Base-by-base conservation (phyloP, 495 filamentous ascomycete genomes). In the Bathelium albidoporum region DNA sequence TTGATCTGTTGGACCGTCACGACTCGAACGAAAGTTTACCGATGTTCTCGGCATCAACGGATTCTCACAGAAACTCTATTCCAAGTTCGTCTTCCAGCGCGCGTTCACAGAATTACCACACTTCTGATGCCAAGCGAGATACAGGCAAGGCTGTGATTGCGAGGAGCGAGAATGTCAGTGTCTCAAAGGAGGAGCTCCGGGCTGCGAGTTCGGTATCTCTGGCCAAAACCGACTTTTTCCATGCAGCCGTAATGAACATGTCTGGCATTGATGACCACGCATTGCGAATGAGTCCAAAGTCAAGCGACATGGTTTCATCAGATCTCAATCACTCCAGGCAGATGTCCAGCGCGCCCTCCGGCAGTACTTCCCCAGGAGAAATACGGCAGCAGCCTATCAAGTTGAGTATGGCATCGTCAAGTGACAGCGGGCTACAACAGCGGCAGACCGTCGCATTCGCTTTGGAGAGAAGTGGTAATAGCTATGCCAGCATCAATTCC, bases 21-120 rank as follows among this genome's bases (percentile, higher is more conserved):
- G 85, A 91, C 65, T 95, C 90, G 1, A 82, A 85, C 26, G 90
- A 93, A 64, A 91, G 88, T 67, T 90, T 90, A 66, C 83, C 87
- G 34, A 84, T 94, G 78, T 90, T 95, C 71, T 91, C 87, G n/a
- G 81, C 86, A 9, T 91, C 89, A 1, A 84, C 85, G 14, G 82
- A 85, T 20, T 73, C 71, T 20, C 59, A 61, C 20, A 66, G 58
- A 20, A 53, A 53, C 31, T 75, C 73, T n/a, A 66, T 75, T 59
- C 70, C 70, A 14, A 85, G 83, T 58, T 79, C 75, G 22, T 65
- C 74, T 41, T 73, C 73, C 0, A 77, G 73, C 62, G 65, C 62
- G 41, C 73, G 32, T 64, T 81, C 59, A 69, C 77, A 20, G 63
- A 66, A 58, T 76, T 77, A 18, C 75, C 22, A n/a, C 22, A 55